Percentiles rank a stretch among this genome's conserved stretches.
Evolutionary conservation across 2,329 filamentous ascomycete genomes (phyloP).

Genomic region (Colletotrichum viniferum): DNA sequence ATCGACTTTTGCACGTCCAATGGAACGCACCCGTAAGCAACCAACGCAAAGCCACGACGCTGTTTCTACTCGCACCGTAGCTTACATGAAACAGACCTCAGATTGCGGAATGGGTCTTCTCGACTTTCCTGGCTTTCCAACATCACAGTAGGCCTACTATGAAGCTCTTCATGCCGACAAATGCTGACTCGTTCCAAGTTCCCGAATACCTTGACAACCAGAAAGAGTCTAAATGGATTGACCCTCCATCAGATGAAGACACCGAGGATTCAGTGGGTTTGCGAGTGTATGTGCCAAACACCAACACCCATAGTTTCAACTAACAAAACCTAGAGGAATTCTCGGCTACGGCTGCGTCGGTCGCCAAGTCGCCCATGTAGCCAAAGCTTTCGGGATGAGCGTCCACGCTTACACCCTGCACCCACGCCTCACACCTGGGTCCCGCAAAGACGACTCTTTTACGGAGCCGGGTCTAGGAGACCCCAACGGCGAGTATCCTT

Average conservation of each 20-base stretch:
- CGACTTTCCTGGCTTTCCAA: slow-evolving; percentile 54
- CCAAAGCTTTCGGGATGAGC: slow-evolving; percentile 71
- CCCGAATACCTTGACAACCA: slow-evolving; percentile 48
- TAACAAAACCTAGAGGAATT: slow-evolving; percentile 42
- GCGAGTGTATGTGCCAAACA: slow-evolving; percentile 49
- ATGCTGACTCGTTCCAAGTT: slow-evolving; percentile 33
- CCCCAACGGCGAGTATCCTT: slow-evolving; percentile 49
- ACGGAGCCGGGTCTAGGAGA: slow-evolving; percentile 70
- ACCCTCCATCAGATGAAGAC: slow-evolving; percentile 31
- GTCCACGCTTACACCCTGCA: slow-evolving; percentile 78
- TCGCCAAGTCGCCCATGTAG: slow-evolving; percentile 59
- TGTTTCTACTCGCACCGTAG: not conserved
- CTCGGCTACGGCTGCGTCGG: slow-evolving; percentile 61
- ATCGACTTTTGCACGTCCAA: slow-evolving; percentile 59
- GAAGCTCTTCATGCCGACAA: not conserved
- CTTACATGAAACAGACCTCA: slow-evolving; percentile 46
- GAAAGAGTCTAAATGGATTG: slow-evolving; percentile 46
- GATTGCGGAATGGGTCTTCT: slow-evolving; percentile 61
- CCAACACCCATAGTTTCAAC: not conserved
- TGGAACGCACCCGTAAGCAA: slow-evolving; percentile 56
- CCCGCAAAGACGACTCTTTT: slow-evolving; percentile 67
- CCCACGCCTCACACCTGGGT: slow-evolving; percentile 69
- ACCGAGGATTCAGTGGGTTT: slow-evolving; percentile 50
- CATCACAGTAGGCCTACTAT: slow-evolving; percentile 44
- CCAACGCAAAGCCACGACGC: not conserved